Base-by-base conservation (phyloP, 192 early-diverging fungal species). In the Coemansia asiatica region DNA sequence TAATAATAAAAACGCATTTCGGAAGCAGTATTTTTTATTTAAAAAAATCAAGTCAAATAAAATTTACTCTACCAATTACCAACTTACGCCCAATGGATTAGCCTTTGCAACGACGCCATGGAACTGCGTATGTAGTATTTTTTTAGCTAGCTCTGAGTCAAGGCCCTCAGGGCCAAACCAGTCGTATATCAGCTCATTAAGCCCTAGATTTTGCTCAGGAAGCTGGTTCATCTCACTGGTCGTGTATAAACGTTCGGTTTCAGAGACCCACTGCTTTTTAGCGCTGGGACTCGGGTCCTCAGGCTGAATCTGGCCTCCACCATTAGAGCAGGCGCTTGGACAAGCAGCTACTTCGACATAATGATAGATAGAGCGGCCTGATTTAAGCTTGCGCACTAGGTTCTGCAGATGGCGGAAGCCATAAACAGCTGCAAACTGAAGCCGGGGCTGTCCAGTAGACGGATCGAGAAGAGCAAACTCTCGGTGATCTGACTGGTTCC, bases 371-470 rank as follows among this genome's bases (percentile, higher is more conserved):
- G 84, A 85, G 36, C 87, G 87, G 26, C 87, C 86, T 6, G 86
- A 84, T 61, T 96, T 95, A 53, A 96, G 85, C 74, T 98, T 99
- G n/a, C 97, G 88, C 40, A 99, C 94, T 57, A 99, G 79, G 60
- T 97, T 98, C 75, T 99, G 97, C 61, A 99, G 92, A 69, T 99
- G 97, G 13, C 94, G 84, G 84, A 99, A 99, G 8, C 97, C 96
- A 76, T 98, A 97, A 1, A 91, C 90, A 0, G 88, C 76, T 6
- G 91, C 94, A 84, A 99, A 98, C 64, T 81, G 78, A 27, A 99
- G 84, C 12, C 85, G 61, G 1, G 86, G 82, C 66, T 86, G 76
- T 1, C 75, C 61, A 7, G 85, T 78, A 4, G 60, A 47, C 18
- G 86, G 82, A 25, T 78, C 63, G 56, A 82, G 48, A 56, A 89